Percentiles rank a stretch among this genome's conserved stretches.
These are phyloP conservation scores for Phialophora tarda DNA, from an alignment of 2,329 filamentous ascomycete species.

Conservation along the genomic window DNA sequence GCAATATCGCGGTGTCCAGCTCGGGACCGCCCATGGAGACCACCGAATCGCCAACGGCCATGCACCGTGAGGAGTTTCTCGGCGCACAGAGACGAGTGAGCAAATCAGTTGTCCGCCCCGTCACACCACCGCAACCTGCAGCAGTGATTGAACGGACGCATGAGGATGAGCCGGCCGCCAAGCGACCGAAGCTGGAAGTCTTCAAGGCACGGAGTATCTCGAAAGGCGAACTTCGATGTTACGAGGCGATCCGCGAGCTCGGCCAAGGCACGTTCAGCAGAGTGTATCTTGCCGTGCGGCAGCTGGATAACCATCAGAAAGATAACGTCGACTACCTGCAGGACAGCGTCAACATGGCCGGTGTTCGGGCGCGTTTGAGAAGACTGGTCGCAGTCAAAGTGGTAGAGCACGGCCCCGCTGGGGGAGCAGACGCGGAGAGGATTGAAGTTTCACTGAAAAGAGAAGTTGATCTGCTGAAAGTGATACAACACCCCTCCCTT, in stretches of 20 bases:
- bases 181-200: conserved; percentile 56
- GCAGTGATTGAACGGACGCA: conserved; percentile 58
- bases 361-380: conserved; percentile 63
- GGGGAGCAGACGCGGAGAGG: conserved; percentile 89
- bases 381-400: conserved; percentile 93
- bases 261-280: conserved; percentile 96
- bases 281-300: conserved; percentile 86
- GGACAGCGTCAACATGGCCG: conserved; percentile 47
- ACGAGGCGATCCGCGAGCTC: conserved; percentile 78
- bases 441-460: conserved; percentile 92
- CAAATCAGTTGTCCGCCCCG: conserved; percentile 63
- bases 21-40: conserved; percentile 55
- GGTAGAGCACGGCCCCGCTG: conserved; percentile 90
- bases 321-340: conserved; percentile 46
- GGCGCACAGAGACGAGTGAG: conserved; percentile 78
- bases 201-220: conserved; percentile 72
- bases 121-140: conserved; percentile 73
- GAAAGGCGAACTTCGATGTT: conserved; percentile 73
- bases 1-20: conserved; percentile 75
- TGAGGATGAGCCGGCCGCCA: conserved; percentile 41
- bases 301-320: conserved; percentile 60
- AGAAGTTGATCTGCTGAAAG: conserved; percentile 91
- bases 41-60: conserved; percentile 57
- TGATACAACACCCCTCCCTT: conserved; percentile 84
- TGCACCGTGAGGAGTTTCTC: conserved; percentile 80